These are phyloP conservation scores for Boletus huronensis DNA, from an alignment of 768 basidiomycete species.

Conservation along the genomic window DNA sequence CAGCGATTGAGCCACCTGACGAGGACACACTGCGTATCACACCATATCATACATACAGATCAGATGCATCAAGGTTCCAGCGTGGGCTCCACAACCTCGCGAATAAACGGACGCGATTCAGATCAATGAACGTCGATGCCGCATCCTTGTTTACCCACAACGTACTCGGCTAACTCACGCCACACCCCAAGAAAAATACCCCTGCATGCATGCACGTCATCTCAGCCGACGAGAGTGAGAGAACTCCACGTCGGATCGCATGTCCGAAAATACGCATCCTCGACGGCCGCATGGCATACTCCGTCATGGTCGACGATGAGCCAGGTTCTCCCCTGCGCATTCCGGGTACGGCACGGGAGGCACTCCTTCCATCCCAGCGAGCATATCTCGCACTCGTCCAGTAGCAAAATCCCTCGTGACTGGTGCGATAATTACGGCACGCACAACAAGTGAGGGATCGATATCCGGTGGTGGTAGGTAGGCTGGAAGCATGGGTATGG, in stretches of 20 bases:
- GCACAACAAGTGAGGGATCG: slow-evolving; percentile 45
- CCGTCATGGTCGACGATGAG: background rate
- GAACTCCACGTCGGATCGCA: slow-evolving; percentile 15
- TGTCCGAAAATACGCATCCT: slow-evolving; percentile 10
- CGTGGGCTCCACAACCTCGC: slow-evolving; percentile 30
- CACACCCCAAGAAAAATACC: slow-evolving; percentile 15
- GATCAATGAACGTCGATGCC: slow-evolving; percentile 13
- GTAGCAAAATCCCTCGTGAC: slow-evolving; percentile 44
- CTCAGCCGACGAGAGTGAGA: slow-evolving; percentile 14
- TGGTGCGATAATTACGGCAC: slow-evolving; percentile 49
- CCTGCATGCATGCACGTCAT: slow-evolving; percentile 19
- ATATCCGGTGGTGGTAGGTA: slow-evolving; percentile 39
- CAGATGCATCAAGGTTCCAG: slow-evolving; percentile 26
- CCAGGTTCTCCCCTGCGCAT: slow-evolving; percentile 5
- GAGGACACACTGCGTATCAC: slow-evolving; percentile 4
- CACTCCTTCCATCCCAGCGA: slow-evolving; percentile 20
- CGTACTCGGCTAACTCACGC: slow-evolving; percentile 28
- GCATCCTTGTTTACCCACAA: slow-evolving; percentile 19
- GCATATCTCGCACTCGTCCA: slow-evolving; percentile 20
- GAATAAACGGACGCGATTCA: slow-evolving; percentile 12
- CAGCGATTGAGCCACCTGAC: slow-evolving; percentile 1
- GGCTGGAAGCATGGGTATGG: slow-evolving; percentile 42
- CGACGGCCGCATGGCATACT: background rate
- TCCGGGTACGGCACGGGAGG: slow-evolving; percentile 21
- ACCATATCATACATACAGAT: slow-evolving; percentile 21